Evolutionary conservation across 148 eudicot genomes (phyloP).

Genomic region (Fagopyrum tataricum): DNA sequence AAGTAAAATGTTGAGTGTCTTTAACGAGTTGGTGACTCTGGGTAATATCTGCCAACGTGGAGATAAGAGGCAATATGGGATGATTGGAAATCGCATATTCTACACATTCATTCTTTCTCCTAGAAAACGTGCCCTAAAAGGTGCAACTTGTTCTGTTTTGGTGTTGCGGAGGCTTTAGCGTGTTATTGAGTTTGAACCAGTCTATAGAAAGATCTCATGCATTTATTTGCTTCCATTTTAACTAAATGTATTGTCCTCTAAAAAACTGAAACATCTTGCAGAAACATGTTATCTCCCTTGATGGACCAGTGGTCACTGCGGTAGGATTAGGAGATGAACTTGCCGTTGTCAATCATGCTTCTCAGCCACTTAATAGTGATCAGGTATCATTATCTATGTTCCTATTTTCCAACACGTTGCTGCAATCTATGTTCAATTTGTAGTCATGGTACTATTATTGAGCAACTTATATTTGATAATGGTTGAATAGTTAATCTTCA

Average conservation of each 20-base stretch:
- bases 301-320: slow-evolving; percentile 91
- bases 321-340: slow-evolving; percentile 80
- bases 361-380: slow-evolving; percentile 69
- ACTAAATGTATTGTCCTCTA: neutral
- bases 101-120: neutral
- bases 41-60: neutral
- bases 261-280: slow-evolving; percentile 22
- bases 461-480: neutral
- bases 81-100: neutral
- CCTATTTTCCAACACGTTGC: neutral
- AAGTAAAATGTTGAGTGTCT: neutral
- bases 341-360: slow-evolving; percentile 79
- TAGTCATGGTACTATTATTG: neutral
- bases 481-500: neutral
- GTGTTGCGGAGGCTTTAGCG: neutral
- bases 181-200: neutral
- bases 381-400: slow-evolving; percentile 41
- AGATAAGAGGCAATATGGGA: neutral
- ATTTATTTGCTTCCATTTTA: neutral
- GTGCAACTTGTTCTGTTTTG: neutral
- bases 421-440: neutral
- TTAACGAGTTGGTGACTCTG: neutral
- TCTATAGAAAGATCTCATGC: neutral
- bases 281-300: slow-evolving; percentile 74
- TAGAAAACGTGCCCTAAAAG: neutral